Conservation (phyloP, 192 early-diverging fungal species). For the Gamsiella multidivaricata region DNA sequence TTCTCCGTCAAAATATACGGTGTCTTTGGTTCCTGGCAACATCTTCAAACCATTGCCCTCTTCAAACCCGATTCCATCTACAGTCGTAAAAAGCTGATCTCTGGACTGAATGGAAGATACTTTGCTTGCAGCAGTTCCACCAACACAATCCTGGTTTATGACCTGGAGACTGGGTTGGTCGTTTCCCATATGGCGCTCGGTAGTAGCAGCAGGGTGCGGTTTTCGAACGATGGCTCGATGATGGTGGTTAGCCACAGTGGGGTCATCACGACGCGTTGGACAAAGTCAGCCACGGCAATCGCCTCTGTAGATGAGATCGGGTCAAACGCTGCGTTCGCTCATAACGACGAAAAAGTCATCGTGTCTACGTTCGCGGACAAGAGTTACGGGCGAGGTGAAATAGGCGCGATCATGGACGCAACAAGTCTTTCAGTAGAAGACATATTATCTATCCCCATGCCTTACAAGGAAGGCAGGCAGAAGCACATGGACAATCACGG, state of each 20-base stretch:
- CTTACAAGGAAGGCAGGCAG: background rate
- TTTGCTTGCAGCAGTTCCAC: constrained; percentile 7
- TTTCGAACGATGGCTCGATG: constrained; percentile 6
- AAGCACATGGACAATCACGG: too few relatives aligned
- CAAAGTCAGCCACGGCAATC: background rate
- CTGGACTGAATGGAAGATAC: background rate
- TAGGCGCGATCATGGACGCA: background rate
- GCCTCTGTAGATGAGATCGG: background rate
- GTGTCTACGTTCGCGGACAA: background rate
- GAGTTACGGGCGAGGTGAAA: background rate
- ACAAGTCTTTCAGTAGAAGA: background rate
- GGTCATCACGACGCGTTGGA: background rate
- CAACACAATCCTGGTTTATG: background rate
- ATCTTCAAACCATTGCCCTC: background rate
- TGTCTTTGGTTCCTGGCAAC: background rate
- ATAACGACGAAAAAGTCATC: background rate
- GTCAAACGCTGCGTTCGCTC: background rate
- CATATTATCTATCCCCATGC: background rate
- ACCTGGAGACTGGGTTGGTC: background rate
- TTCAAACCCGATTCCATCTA: background rate
- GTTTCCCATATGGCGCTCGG: background rate
- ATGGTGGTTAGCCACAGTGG: background rate
- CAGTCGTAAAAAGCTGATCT: background rate
- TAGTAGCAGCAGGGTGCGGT: background rate
- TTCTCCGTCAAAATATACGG: constrained; percentile 3